A percentile compares a stretch with the other conserved stretches of the same genome.
These are phyloP conservation scores for Trametes hirsuta DNA, from an alignment of 1,284 basidiomycete species.

Conservation along the genomic window DNA sequence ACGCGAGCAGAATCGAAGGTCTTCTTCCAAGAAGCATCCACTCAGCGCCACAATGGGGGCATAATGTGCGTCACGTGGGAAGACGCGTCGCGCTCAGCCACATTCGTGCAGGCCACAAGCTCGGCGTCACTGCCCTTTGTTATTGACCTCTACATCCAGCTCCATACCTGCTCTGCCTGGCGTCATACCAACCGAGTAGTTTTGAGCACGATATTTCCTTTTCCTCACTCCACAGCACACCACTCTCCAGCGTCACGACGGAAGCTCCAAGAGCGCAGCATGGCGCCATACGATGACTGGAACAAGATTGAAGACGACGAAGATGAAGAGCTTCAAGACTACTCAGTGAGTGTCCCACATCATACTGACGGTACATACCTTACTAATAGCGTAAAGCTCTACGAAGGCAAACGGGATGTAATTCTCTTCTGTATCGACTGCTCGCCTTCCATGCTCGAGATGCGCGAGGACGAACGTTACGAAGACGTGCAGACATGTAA, in stretches of 20 bases:
- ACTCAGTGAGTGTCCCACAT: constrained; percentile 48
- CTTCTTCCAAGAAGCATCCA: background rate
- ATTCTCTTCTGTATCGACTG: constrained; percentile 95
- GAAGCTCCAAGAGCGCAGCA: constrained; percentile 24
- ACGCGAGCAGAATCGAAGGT: background rate
- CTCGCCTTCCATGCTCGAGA: constrained; percentile 84
- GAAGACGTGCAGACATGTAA: constrained; percentile 68
- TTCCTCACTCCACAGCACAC: background rate
- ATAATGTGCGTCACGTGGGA: constrained; percentile 16
- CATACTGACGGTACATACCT: background rate
- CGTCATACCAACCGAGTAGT: background rate
- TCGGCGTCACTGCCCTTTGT: background rate
- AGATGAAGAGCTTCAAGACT: constrained; percentile 76
- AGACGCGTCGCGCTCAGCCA: constrained; percentile 24
- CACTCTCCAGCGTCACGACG: background rate
- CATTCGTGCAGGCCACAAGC: background rate
- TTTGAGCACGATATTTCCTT: background rate
- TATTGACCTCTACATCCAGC: background rate
- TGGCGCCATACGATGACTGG: constrained; percentile 75
- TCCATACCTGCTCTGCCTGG: background rate
- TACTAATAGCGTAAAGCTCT: constrained; percentile 47
- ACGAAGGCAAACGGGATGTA: constrained; percentile 79
- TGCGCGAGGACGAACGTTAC: constrained; percentile 63
- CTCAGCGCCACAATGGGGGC: constrained; percentile 3
- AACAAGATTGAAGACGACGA: constrained; percentile 75